These are phyloP conservation scores for Ormosia emarginata DNA, from an alignment of 306 rosid species.

Conservation along the genomic window DNA sequence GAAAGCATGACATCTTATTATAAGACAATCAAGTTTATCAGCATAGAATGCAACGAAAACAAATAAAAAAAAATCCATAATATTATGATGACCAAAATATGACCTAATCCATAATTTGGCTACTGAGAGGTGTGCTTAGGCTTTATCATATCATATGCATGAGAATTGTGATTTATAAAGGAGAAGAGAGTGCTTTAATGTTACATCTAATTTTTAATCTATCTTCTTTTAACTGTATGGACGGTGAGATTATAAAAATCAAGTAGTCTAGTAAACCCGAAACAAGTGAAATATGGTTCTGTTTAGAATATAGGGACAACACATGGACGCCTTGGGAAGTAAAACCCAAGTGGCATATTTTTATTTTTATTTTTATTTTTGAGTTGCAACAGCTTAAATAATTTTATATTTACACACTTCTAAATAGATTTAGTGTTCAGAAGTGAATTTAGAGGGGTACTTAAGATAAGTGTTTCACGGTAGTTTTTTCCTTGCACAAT, in stretches of 20 bases:
- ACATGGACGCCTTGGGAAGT: constrained; percentile 77
- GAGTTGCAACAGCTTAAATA: not conserved
- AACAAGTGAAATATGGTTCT: constrained; percentile 56
- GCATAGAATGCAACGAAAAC: not conserved
- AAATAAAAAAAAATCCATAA: not conserved
- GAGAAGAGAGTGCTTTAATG: constrained; percentile 31
- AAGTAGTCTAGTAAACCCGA: constrained; percentile 68
- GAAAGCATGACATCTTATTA: constrained; percentile 1
- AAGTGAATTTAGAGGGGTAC: too few relatives aligned
- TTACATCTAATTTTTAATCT: constrained; percentile 29
- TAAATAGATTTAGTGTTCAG: constrained; percentile 13
- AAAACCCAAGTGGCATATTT: too few relatives aligned
- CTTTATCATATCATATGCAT: constrained; percentile 34
- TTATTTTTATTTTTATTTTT: too few relatives aligned
- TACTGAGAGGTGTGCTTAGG: constrained; percentile 22
- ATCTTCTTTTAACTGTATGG: constrained; percentile 43
- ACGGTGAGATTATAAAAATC: constrained; percentile 63
- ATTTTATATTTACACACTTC: not conserved
- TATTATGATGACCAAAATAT: constrained; percentile 9
- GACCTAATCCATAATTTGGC: too few relatives aligned
- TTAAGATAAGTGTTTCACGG: too few relatives aligned
- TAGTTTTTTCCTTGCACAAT: too few relatives aligned
- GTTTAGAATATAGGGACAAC: constrained; percentile 77
- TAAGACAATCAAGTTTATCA: constrained; percentile 16
- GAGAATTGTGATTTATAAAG: constrained; percentile 54